phyloP scores from a whole-genome alignment of 148 eudicot genomes.

The Rhododendron ovatum region DNA sequence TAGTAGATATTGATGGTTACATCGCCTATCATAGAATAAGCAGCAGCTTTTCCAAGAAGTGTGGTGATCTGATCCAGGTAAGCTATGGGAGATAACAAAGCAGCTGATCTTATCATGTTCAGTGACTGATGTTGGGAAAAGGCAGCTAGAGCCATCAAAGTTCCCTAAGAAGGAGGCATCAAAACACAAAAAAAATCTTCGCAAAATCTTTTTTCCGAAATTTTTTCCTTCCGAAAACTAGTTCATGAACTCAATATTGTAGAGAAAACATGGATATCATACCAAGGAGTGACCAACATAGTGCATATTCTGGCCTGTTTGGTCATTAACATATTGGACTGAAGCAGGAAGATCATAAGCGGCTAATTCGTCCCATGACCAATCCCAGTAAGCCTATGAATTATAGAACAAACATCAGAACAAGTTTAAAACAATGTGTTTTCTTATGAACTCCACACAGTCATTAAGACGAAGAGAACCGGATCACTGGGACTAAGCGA shows the following conservation, averaged over 20 bases:
- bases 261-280: neutral
- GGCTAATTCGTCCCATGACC: conserved; percentile 78
- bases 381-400: conserved; percentile 63
- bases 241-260: neutral
- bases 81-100: conserved; percentile 45
- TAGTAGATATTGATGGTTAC: conserved; percentile 12
- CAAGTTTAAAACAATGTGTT: neutral
- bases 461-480: conserved; percentile 12
- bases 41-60: conserved; percentile 28
- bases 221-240: neutral
- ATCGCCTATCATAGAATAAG: conserved; percentile 31
- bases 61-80: conserved; percentile 38
- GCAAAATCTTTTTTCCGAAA: neutral
- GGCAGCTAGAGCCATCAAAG: conserved; percentile 48
- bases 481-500: conserved; percentile 32
- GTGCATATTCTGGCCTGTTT: conserved; percentile 45
- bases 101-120: conserved; percentile 45
- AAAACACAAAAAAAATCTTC: neutral
- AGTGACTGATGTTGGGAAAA: conserved; percentile 25
- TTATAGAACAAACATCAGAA: neutral
- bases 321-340: conserved; percentile 38
- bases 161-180: conserved; percentile 27
- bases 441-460: neutral
- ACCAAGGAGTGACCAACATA: conserved; percentile 74
- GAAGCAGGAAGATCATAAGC: conserved; percentile 57